Evolutionary conservation across 495 filamentous ascomycete species (phyloP).

Genomic region (Hyaloscypha finlandica): DNA sequence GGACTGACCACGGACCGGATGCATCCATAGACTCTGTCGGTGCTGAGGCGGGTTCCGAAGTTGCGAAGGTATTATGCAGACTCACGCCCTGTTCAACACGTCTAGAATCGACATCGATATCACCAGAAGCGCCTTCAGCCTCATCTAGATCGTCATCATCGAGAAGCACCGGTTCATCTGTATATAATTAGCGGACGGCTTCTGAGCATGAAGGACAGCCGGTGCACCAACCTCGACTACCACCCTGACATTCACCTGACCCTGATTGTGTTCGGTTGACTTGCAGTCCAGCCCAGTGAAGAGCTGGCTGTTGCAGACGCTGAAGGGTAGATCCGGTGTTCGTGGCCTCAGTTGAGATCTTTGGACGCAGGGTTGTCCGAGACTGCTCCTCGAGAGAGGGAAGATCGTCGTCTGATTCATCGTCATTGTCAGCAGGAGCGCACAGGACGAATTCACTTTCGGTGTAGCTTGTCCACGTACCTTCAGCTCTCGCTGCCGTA

Average conservation of each 20-base stretch:
- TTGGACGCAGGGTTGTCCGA: constrained; percentile 13
- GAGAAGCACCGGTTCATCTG: constrained; percentile 24
- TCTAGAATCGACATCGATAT: constrained; percentile 12
- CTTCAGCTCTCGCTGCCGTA: constrained; percentile 22
- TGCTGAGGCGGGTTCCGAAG: constrained; percentile 15
- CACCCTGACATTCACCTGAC: constrained; percentile 15
- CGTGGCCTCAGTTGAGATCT: constrained; percentile 22
- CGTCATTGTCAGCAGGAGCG: constrained; percentile 18
- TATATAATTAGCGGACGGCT: constrained; percentile 20
- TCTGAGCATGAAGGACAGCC: constrained; percentile 15
- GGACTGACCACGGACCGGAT: too few relatives aligned
- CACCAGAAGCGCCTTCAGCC: constrained; percentile 8
- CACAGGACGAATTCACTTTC: neutral
- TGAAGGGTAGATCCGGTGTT: constrained; percentile 22
- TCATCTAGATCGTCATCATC: constrained; percentile 16
- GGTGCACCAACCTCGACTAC: constrained; percentile 18
- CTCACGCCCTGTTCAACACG: constrained; percentile 15
- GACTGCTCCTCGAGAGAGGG: constrained; percentile 26
- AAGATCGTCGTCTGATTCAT: constrained; percentile 26
- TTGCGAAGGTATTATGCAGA: constrained; percentile 18
- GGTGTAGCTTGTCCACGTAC: constrained; percentile 4
- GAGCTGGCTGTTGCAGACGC: constrained; percentile 29
- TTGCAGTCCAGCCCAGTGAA: constrained; percentile 10
- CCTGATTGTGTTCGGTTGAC: neutral
- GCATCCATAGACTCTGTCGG: too few relatives aligned